These are phyloP conservation scores for Oemleria cerasiformis DNA, from an alignment of 306 rosid genomes.

Conservation along the genomic window DNA sequence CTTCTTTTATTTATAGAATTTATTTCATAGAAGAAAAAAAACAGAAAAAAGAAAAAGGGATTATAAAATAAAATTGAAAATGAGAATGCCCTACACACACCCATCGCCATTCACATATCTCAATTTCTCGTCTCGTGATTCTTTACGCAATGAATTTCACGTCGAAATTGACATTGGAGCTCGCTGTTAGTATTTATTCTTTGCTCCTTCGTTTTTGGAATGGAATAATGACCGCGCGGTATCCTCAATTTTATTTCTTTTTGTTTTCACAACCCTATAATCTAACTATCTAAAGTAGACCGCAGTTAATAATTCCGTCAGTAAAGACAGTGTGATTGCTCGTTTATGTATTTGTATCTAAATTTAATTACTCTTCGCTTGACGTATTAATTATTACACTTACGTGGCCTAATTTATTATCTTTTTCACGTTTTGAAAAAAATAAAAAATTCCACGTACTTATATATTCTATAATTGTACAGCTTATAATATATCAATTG, in stretches of 20 bases:
- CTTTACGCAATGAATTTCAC: conserved; percentile 2
- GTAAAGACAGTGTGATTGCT: too few species aligned
- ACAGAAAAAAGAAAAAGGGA: not conserved
- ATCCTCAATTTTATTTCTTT: not conserved
- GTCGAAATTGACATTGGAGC: conserved; percentile 8
- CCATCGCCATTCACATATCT: not conserved
- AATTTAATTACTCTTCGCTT: too few species aligned
- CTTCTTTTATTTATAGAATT: conserved; percentile 28
- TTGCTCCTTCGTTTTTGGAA: conserved; percentile 16
- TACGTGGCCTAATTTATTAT: too few species aligned
- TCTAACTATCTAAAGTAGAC: too few species aligned
- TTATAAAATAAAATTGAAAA: not conserved
- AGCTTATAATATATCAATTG: too few species aligned
- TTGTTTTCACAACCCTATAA: too few species aligned
- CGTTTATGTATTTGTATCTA: too few species aligned
- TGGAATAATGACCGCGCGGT: not conserved
- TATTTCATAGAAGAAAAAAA: not conserved
- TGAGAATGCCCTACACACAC: not conserved
- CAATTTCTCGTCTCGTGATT: conserved; percentile 32
- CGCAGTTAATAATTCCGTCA: too few species aligned
- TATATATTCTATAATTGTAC: too few species aligned
- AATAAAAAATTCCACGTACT: too few species aligned
- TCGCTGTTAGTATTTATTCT: not conserved
- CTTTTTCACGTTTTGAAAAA: too few species aligned
- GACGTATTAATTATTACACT: too few species aligned